phyloP scores from a whole-genome alignment of 441 rosid species.

The Hypseocharis bilobata region DNA sequence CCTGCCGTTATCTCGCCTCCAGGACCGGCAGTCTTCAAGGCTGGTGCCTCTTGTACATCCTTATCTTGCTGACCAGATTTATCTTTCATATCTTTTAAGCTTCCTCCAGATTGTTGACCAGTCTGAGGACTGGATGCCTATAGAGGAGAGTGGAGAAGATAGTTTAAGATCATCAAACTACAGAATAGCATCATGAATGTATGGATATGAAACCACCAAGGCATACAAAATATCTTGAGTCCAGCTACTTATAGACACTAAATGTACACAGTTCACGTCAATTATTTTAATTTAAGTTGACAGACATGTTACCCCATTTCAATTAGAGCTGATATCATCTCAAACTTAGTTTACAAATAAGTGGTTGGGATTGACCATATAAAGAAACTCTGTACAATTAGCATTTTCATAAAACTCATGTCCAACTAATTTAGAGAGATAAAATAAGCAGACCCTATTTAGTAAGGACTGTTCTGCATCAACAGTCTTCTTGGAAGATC shows the following conservation, averaged over 20 bases:
- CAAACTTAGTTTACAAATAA: not conserved
- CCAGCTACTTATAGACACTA: no score
- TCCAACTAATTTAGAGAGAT: slow-evolving; percentile 16
- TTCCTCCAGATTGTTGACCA: slow-evolving; percentile 67
- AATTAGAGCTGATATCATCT: not conserved
- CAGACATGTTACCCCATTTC: slow-evolving; percentile 2
- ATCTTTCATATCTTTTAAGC: slow-evolving; percentile 82
- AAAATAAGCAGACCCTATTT: slow-evolving; percentile 39
- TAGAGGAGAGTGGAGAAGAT: slow-evolving; percentile 18
- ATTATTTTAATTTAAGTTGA: not conserved
- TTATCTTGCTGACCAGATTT: slow-evolving; percentile 60
- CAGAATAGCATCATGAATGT: not conserved
- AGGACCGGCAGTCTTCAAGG: slow-evolving; percentile 86
- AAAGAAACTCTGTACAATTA: not conserved
- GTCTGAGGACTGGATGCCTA: slow-evolving; percentile 93
- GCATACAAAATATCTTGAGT: not conserved
- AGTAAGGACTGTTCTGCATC: no score
- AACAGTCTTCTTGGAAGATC: slow-evolving; percentile 49
- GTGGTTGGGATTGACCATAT: not conserved
- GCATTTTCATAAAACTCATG: not conserved
- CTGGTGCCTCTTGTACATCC: slow-evolving; percentile 68
- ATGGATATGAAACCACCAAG: slow-evolving; percentile 9
- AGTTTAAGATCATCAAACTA: slow-evolving; percentile 1
- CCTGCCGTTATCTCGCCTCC: slow-evolving; percentile 99
- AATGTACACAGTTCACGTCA: not conserved